phyloP scores from a whole-genome alignment of 2,329 filamentous ascomycete genomes.

The Penicillium sumatraense region DNA sequence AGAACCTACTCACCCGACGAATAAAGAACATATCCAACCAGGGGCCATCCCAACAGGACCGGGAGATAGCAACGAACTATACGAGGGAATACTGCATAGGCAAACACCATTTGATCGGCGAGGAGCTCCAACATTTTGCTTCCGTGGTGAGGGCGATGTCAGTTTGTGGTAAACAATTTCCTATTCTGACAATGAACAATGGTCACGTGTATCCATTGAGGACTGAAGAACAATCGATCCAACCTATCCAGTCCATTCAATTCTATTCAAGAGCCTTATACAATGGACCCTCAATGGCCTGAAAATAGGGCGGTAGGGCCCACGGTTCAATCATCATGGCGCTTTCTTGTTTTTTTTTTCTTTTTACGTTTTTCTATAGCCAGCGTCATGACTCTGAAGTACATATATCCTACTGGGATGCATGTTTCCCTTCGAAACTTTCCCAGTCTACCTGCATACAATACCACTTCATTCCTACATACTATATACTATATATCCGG shows the following conservation, averaged over 20 bases:
- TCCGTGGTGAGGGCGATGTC: conserved; percentile 24
- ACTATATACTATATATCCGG: not conserved
- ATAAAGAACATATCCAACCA: conserved; percentile 17
- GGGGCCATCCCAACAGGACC: conserved; percentile 14
- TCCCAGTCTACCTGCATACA: not conserved
- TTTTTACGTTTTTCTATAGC: not conserved
- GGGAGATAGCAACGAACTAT: conserved; percentile 23
- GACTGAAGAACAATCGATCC: not conserved
- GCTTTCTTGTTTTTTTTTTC: not conserved
- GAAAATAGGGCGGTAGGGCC: not conserved
- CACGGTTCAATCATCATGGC: not conserved
- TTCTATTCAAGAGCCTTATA: not conserved
- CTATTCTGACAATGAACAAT: conserved; percentile 2
- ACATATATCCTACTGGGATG: not conserved
- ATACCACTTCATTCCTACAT: not conserved
- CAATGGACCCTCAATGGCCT: not conserved
- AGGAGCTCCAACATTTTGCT: conserved; percentile 26
- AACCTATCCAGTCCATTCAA: not conserved
- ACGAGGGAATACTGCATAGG: conserved; percentile 21
- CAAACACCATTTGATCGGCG: conserved; percentile 22
- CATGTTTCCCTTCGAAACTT: conserved; percentile 6
- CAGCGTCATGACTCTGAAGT: conserved; percentile 3
- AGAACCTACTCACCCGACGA: conserved; percentile 8
- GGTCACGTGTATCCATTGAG: conserved; percentile 1
- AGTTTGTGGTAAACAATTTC: conserved; percentile 10